Conservation (phyloP, 2,329 filamentous ascomycete species). For the Cytospora leucostoma region DNA sequence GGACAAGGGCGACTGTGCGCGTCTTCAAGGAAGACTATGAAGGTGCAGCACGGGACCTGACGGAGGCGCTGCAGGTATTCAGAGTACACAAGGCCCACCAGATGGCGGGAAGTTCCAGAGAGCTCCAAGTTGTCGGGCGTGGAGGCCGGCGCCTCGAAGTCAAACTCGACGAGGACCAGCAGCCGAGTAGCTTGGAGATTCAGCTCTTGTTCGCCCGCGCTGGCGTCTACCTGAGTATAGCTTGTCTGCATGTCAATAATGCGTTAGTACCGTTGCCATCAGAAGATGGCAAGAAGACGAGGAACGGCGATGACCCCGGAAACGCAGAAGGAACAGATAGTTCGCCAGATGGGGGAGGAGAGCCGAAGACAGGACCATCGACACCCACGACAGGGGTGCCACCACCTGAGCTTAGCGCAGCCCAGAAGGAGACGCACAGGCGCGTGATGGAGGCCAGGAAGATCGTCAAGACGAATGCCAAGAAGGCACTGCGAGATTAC, state of each 20-base stretch:
- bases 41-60: conserved; percentile 70
- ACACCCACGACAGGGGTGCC: conserved; percentile 32
- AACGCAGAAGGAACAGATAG: conserved; percentile 26
- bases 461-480: conserved; percentile 71
- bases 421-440: conserved; percentile 48
- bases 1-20: conserved; percentile 73
- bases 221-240: conserved; percentile 69
- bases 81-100: conserved; percentile 57
- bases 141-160: conserved; percentile 38
- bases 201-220: conserved; percentile 79
- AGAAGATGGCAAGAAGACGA: conserved; percentile 12
- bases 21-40: conserved; percentile 75
- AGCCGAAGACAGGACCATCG: conserved; percentile 8
- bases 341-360: conserved; percentile 2
- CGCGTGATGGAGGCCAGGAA: conserved; percentile 63
- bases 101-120: conserved; percentile 46
- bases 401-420: conserved; percentile 40
- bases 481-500: conserved; percentile 75
- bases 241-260: conserved; percentile 63
- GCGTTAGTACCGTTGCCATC: conserved; percentile 39
- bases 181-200: conserved; percentile 72
- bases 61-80: conserved; percentile 60
- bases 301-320: conserved; percentile 30
- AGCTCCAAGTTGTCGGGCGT: conserved; percentile 46
- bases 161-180: conserved; percentile 49